Base-by-base conservation (phyloP, 106 monocot species). In the Posidonia australis region DNA sequence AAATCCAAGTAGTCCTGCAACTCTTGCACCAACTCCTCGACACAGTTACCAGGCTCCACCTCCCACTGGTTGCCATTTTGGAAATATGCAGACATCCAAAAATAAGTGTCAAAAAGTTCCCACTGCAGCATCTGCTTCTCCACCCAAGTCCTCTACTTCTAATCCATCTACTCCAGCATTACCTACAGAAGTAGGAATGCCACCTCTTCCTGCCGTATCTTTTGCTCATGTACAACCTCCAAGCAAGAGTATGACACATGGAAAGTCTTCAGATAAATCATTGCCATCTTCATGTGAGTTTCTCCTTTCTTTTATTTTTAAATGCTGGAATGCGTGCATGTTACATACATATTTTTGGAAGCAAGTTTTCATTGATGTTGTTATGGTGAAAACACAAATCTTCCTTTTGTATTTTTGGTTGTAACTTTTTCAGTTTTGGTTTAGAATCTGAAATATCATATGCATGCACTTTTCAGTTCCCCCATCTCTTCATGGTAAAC, bases 281-380 rank as follows among this genome's bases (percentile, higher is more conserved):
- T 57, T 76, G 10, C 65, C 72, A 67, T 75, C 72, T 81, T 76
- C 84, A 74, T 84, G 94, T 96, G 58, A 90, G 90, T 84, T 74
- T 32, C 61, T 63, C 24, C 54, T 23, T 57, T 48, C 18, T 9
- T 22, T 13, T 60, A 22, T 21, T 58, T 43, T 62, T 19, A 36
- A 30, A 26, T 26, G 3, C 20, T 31, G 46, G 45, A 36, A 7
- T 36, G 36, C 36, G 7, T 36, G 36, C 36, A 36, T 36, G 36
- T 7, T 36, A 36, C 7, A 36, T n/a, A n/a, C n/a, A n/a, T n/a
- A n/a, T n/a, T n/a, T n/a, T n/a, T n/a, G n/a, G n/a, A n/a, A n/a
- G n/a, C n/a, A n/a, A n/a, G n/a, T n/a, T n/a, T n/a, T n/a, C n/a
- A n/a, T n/a, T n/a, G n/a, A n/a, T n/a, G n/a, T n/a, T n/a, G n/a